phyloP scores from a whole-genome alignment of 164 flowering plant genomes.

The Liquidambar formosana region DNA sequence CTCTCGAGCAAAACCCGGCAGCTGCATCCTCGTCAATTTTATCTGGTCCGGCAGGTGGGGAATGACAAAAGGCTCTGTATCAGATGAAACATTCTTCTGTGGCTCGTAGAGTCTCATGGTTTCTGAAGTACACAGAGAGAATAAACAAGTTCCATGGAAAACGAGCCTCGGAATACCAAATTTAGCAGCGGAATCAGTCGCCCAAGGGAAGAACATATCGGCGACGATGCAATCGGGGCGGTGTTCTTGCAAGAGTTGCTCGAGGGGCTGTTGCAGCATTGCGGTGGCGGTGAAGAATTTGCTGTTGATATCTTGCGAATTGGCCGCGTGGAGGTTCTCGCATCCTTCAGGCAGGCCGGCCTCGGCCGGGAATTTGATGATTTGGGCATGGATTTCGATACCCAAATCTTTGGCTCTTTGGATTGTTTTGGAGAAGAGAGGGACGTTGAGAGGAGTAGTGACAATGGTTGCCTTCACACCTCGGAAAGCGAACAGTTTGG shows the following conservation, averaged over 20 bases:
- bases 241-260: conserved; percentile 24
- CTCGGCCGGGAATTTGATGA: conserved; percentile 33
- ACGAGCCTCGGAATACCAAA: conserved; percentile 48
- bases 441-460: conserved; percentile 43
- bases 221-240: conserved; percentile 51
- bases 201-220: conserved; percentile 65
- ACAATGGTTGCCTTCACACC: conserved; percentile 48
- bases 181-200: conserved; percentile 32
- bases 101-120: conserved; percentile 31
- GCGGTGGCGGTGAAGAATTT: conserved; percentile 25
- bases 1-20: conserved; percentile 4
- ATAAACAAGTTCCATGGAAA: conserved; percentile 47
- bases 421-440: conserved; percentile 21
- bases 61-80: conserved; percentile 37
- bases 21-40: conserved; percentile 11
- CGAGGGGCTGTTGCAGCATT: conserved; percentile 36
- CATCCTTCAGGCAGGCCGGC: conserved; percentile 43
- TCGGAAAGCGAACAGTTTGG: conserved; percentile 39
- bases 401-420: conserved; percentile 14
- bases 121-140: conserved; percentile 31
- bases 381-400: conserved; percentile 14
- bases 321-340: conserved; percentile 24
- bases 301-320: neutral
- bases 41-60: conserved; percentile 49
- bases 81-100: conserved; percentile 27